Evolutionary conservation across 2,329 filamentous ascomycete species (phyloP).

Genomic region (Ophiostoma montium): DNA sequence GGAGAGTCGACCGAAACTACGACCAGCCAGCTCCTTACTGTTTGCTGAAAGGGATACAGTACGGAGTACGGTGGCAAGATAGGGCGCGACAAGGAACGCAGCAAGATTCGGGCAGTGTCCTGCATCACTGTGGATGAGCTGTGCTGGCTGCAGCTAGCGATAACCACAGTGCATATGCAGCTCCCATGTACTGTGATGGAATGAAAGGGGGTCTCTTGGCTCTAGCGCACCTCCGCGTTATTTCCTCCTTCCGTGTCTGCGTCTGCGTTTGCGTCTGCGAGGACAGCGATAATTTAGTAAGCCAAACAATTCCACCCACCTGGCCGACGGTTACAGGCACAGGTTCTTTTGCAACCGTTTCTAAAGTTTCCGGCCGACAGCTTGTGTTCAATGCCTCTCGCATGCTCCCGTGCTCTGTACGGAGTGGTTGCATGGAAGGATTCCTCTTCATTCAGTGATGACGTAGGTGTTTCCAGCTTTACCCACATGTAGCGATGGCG

Average conservation of each 20-base stretch:
- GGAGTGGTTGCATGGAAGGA: no score
- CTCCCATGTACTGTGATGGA: not conserved
- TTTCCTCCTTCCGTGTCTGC: no score
- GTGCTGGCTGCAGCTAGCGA: not conserved
- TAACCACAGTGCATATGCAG: not conserved
- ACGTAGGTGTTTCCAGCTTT: not conserved
- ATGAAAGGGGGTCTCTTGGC: slow-evolving; percentile 4
- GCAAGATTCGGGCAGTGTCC: slow-evolving; percentile 5
- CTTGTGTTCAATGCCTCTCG: no score
- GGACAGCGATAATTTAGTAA: no score
- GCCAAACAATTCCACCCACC: no score
- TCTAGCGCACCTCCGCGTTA: slow-evolving; percentile 7
- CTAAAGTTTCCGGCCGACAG: no score
- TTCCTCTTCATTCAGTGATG: not conserved
- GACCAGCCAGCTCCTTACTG: not conserved
- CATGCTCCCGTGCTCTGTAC: no score
- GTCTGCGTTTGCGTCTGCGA: no score
- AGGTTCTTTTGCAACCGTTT: no score
- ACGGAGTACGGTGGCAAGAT: not conserved
- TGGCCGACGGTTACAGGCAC: not conserved
- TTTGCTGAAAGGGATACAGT: not conserved
- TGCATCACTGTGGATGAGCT: not conserved
- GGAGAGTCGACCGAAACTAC: not conserved
- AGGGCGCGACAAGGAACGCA: not conserved
- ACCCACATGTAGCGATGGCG: not conserved